A percentile compares a stretch with the other conserved stretches of the same genome.
Conservation (phyloP, 352 stramenopile species). For the Pythium periplocum region DNA sequence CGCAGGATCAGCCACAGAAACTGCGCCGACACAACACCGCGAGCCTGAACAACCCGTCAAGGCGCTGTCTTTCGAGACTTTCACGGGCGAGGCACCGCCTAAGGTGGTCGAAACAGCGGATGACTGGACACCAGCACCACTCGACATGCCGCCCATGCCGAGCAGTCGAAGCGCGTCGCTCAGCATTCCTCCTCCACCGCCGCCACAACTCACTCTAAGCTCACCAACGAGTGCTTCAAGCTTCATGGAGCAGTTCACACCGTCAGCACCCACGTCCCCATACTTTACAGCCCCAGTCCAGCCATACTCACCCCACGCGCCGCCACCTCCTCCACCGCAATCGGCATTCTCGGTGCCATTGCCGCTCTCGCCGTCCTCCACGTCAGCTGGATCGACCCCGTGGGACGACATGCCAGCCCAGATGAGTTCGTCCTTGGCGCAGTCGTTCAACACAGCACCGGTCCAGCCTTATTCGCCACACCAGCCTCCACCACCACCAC, state of each 20-base stretch:
- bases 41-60: conserved; percentile 24
- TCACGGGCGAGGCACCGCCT: conserved; percentile 32
- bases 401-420: conserved; percentile 37
- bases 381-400: conserved; percentile 12
- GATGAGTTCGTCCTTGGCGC: conserved; percentile 9
- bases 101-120: not conserved
- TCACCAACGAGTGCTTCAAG: conserved; percentile 7
- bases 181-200: not conserved
- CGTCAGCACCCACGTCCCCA: not conserved
- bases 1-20: not conserved
- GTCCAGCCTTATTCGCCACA: not conserved
- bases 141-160: conserved; percentile 11
- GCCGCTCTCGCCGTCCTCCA: conserved; percentile 7
- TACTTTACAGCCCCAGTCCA: conserved; percentile 10
- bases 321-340: too few relatives aligned
- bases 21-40: not conserved
- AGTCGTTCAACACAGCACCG: not conserved
- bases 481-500: not conserved
- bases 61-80: conserved; percentile 59
- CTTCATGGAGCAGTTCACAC: not conserved
- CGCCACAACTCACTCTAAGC: not conserved
- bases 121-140: not conserved
- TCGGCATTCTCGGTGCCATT: not conserved
- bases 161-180: too few relatives aligned
- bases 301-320: conserved; percentile 2